Evolutionary conservation across 441 rosid genomes (phyloP).

Genomic region (Rhodomyrtus psidioides): DNA sequence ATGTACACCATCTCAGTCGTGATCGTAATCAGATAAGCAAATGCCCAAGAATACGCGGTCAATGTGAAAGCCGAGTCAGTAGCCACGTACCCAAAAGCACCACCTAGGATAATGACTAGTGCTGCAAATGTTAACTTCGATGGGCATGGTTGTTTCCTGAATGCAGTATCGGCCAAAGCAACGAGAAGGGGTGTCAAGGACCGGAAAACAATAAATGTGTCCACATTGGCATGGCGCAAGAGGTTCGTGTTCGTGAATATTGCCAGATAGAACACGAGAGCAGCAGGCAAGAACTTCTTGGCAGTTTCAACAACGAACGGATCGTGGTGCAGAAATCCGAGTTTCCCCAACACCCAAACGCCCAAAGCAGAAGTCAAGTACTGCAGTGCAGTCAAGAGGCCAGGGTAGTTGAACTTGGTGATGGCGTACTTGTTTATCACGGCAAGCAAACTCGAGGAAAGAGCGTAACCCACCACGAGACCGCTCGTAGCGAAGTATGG

Average conservation of each 20-base stretch:
- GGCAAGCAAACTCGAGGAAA: slow-evolving; percentile 90
- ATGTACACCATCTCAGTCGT: slow-evolving; percentile 94
- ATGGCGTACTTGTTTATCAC: slow-evolving; percentile 90
- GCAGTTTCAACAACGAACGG: slow-evolving; percentile 60
- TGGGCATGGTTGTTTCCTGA: slow-evolving; percentile 75
- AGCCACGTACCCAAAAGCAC: slow-evolving; percentile 88
- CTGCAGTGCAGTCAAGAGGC: slow-evolving; percentile 86
- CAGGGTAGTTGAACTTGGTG: slow-evolving; percentile 78
- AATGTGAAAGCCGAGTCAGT: slow-evolving; percentile 80
- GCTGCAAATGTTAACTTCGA: slow-evolving; percentile 64
- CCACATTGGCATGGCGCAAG: slow-evolving; percentile 91
- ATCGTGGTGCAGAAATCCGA: slow-evolving; percentile 74
- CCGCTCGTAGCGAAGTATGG: slow-evolving; percentile 63
- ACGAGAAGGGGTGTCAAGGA: slow-evolving; percentile 90
- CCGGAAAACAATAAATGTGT: slow-evolving; percentile 86
- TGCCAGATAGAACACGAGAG: slow-evolving; percentile 77
- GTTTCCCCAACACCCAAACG: slow-evolving; percentile 72
- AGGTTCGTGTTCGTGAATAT: slow-evolving; percentile 94
- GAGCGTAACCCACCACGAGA: slow-evolving; percentile 81
- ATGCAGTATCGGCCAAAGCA: slow-evolving; percentile 76
- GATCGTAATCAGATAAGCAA: slow-evolving; percentile 79
- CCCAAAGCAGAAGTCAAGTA: slow-evolving; percentile 69
- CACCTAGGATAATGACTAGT: slow-evolving; percentile 60
- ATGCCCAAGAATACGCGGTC: slow-evolving; percentile 85
- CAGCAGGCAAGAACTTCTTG: slow-evolving; percentile 91